Conservation (phyloP, 176 grass and related monocot genomes). For the Luzula sylvatica region DNA sequence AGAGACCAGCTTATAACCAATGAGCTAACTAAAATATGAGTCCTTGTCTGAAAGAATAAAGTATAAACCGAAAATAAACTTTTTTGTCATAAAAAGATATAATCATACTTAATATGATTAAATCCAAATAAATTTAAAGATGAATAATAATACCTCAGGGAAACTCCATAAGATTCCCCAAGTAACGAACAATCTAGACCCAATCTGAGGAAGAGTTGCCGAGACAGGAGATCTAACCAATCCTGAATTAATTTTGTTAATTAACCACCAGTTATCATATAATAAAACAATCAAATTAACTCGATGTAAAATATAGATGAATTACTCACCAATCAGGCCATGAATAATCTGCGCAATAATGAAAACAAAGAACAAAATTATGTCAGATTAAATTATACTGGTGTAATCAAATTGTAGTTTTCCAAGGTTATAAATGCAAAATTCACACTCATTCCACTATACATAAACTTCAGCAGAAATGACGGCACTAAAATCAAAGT, state of each 20-base stretch:
- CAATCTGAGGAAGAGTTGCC: conserved; percentile 25
- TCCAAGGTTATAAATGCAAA: background rate
- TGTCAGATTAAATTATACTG: conserved; percentile 4
- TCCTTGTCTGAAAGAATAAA: conserved; percentile 31
- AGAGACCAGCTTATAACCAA: conserved; percentile 96
- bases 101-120: background rate
- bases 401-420: background rate
- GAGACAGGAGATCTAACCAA: conserved; percentile 41
- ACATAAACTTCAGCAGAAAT: background rate
- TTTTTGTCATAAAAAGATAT: background rate
- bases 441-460: background rate
- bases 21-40: conserved; percentile 61
- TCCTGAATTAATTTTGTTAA: conserved; percentile 10
- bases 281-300: background rate
- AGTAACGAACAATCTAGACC: conserved; percentile 33
- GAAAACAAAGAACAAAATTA: conserved; percentile 2
- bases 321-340: conserved; percentile 33
- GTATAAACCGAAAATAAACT: background rate
- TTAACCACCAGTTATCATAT: background rate
- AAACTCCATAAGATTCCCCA: conserved; percentile 46
- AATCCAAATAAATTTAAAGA: background rate
- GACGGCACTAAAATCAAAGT: background rate
- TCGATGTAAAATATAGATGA: background rate
- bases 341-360: conserved; percentile 35
- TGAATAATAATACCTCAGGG: conserved; percentile 30